Percentiles rank a stretch among this genome's conserved stretches.
Evolutionary conservation across 139 green algal genomes (phyloP).

Genomic region (Yamagishiella unicocca): DNA sequence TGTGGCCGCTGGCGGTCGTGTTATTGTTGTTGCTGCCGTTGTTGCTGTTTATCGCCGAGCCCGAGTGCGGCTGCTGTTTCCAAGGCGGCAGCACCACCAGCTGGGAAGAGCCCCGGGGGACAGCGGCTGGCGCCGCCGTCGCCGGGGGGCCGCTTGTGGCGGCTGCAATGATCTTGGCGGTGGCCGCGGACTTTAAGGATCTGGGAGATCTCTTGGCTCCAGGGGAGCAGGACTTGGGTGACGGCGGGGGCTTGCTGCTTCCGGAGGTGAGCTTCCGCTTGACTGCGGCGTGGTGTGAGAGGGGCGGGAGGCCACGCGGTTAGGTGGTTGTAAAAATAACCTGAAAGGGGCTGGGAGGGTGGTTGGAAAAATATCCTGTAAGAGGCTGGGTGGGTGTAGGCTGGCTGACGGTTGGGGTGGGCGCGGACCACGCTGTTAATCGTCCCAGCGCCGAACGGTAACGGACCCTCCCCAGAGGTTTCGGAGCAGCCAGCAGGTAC

Average conservation of each 20-base stretch:
- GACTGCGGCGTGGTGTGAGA: constrained; percentile 3
- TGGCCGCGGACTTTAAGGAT: not conserved
- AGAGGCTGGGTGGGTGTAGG: too few species aligned
- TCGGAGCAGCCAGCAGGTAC: too few species aligned
- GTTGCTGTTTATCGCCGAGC: not conserved
- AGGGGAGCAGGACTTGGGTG: not conserved
- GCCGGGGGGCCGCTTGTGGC: not conserved
- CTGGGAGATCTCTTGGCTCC: not conserved
- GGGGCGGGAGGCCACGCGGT: not conserved
- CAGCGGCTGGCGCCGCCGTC: not conserved
- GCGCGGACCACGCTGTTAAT: too few species aligned
- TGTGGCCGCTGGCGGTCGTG: not conserved
- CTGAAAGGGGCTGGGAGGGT: not conserved
- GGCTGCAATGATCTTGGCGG: not conserved
- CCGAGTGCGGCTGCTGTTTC: not conserved
- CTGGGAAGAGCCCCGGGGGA: not conserved
- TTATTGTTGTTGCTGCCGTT: constrained; percentile 4
- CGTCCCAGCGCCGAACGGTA: too few species aligned
- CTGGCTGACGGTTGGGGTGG: too few species aligned
- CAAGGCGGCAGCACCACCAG: constrained; percentile 4
- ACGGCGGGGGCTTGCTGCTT: not conserved
- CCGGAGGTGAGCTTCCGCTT: constrained; percentile 19
- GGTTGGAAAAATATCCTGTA: too few species aligned
- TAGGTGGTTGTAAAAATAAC: not conserved
- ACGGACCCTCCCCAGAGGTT: too few species aligned